Base-by-base conservation (phyloP, 2,329 filamentous ascomycete genomes). In the Epichloe bromicola region DNA sequence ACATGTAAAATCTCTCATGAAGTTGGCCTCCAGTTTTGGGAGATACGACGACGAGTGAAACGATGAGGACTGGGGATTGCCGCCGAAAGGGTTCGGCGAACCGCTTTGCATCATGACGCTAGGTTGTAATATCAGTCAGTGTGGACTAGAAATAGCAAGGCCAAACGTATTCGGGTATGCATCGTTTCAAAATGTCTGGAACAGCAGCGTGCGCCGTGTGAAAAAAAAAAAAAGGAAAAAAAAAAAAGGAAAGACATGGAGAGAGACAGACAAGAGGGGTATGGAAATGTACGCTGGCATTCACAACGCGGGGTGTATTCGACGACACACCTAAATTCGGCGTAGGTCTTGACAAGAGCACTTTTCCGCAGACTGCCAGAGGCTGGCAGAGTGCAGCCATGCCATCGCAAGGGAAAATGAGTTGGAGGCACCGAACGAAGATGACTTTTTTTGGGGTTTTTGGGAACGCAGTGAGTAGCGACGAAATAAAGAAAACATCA, bases 21-120 rank as follows among this genome's bases (percentile, higher is more conserved):
- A 98, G 63, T 91, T 93, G 55, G 91, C 91, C 69, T 98, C 93
- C 63, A 96, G 82, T 68, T 95, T 96, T 10, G 90, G 91, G 1
- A 96, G 79, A 65, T 97, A 97, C 26, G 93, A 97, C 6, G 90
- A 95, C 1, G 91, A 97, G 68, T 97, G 91, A 61, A 88, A 94
- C 1, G 91, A 96, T 0, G 93, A 88, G n/a, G 90, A 95, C 66
- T 90, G 85, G 60, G 90, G 80, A 52, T 77, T 82, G 46, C 62
- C 65, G 53, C 71, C 66, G 34, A 55, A 54, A 2, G 53, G 56
- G 63, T 91, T 95, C 11, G 93, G 93, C n/a, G 93, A 97, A 17
- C 89, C 96, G 61, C 93, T 90, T 54, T 88, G 82, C 87, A 96
- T 96, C 65, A 94, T 84, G 63, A 96, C 90, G 67, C 89, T 96